phyloP scores from a whole-genome alignment of 495 filamentous ascomycete species.

The Lindgomyces ingoldianus region DNA sequence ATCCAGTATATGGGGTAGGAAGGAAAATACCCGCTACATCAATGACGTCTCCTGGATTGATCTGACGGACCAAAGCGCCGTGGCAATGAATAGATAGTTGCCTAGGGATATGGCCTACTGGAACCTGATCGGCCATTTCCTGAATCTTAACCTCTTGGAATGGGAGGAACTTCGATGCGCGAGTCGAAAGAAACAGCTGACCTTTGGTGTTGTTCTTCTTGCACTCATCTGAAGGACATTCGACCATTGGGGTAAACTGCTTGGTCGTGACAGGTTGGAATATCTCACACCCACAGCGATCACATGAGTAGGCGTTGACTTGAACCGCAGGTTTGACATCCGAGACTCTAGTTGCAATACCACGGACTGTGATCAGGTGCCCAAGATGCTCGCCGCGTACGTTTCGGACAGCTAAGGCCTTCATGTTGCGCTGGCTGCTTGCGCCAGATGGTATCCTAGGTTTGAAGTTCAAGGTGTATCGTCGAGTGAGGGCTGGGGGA shows the following conservation, averaged over 20 bases:
- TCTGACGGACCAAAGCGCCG: slow-evolving; percentile 75
- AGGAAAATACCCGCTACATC: slow-evolving; percentile 95
- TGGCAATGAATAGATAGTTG: slow-evolving; percentile 87
- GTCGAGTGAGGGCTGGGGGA: slow-evolving; percentile 85
- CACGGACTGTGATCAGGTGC: slow-evolving; percentile 88
- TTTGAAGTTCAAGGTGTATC: slow-evolving; percentile 95
- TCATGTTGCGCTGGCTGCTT: slow-evolving; percentile 61
- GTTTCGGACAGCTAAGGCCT: slow-evolving; percentile 89
- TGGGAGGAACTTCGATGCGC: slow-evolving; percentile 93
- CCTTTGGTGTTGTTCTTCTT: slow-evolving; percentile 87
- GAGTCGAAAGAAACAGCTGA: slow-evolving; percentile 86
- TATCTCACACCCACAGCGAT: slow-evolving; percentile 92
- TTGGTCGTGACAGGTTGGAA: slow-evolving; percentile 95
- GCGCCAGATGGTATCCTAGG: slow-evolving; percentile 72
- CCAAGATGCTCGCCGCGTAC: slow-evolving; percentile 91
- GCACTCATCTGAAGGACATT: slow-evolving; percentile 87
- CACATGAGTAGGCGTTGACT: slow-evolving; percentile 96
- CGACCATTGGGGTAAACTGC: slow-evolving; percentile 79
- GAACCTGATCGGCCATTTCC: slow-evolving; percentile 97
- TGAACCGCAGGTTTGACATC: slow-evolving; percentile 97
- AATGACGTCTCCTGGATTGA: slow-evolving; percentile 92
- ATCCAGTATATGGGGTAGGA: slow-evolving; percentile 95
- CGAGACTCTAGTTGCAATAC: slow-evolving; percentile 91
- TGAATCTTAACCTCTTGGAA: slow-evolving; percentile 99
- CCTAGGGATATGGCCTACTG: slow-evolving; percentile 94